Conservation (phyloP, 139 green algal genomes). For the Yamagishiella unicocca region DNA sequence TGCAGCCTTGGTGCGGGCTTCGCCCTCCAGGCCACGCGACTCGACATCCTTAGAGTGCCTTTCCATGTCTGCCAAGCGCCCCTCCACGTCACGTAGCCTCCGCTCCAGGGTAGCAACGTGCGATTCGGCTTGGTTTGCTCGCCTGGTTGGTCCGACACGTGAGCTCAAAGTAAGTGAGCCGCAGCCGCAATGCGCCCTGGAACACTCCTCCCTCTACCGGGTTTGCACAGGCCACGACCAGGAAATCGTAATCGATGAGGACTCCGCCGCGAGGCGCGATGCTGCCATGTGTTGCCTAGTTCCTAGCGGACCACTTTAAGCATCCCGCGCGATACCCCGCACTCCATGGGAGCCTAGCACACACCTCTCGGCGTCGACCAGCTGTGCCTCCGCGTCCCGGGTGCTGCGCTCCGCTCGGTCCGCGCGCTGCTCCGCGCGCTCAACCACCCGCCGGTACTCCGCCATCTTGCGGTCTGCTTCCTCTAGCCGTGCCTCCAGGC, state of each 20-base stretch:
- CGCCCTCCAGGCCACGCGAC: slow-evolving; percentile 7
- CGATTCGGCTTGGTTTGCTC: slow-evolving; percentile 37
- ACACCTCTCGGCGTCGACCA: slow-evolving; percentile 55
- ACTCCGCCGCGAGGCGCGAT: not conserved
- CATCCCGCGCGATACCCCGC: too few species aligned
- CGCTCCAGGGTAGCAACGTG: slow-evolving; percentile 43
- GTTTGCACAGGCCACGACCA: too few species aligned
- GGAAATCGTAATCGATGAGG: too few species aligned
- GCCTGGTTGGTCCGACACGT: too few species aligned
- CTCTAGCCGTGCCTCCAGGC: slow-evolving; percentile 55
- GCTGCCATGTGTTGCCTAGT: not conserved
- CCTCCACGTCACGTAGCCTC: slow-evolving; percentile 48
- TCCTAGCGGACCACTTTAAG: too few species aligned
- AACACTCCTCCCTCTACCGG: too few species aligned
- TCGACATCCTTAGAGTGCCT: slow-evolving; percentile 42
- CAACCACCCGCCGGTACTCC: slow-evolving; percentile 48
- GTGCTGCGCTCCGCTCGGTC: slow-evolving; percentile 53
- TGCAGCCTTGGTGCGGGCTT: slow-evolving; percentile 24
- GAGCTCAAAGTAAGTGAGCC: too few species aligned
- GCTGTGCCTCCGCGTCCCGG: slow-evolving; percentile 42
- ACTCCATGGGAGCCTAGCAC: not conserved
- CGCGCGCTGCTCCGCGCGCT: slow-evolving; percentile 58
- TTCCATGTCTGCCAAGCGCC: slow-evolving; percentile 14
- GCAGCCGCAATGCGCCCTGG: too few species aligned
- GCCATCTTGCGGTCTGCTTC: slow-evolving; percentile 47